Percentiles rank a stretch among this genome's conserved stretches.
phyloP scores from a whole-genome alignment of 768 basidiomycete species.

The Leucosporidium scottii region DNA sequence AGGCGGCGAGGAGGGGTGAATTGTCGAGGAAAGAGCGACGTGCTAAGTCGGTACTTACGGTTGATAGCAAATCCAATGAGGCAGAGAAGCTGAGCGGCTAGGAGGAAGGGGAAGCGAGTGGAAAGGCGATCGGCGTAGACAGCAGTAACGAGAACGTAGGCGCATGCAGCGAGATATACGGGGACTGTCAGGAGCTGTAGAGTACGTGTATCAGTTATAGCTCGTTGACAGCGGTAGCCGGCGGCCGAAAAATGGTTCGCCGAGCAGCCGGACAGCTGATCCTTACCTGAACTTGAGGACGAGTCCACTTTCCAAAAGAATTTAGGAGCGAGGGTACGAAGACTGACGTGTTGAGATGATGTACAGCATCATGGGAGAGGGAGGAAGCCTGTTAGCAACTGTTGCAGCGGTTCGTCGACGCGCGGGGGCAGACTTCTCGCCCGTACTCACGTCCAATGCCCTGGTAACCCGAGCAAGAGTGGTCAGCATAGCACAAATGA shows the following conservation, averaged over 20 bases:
- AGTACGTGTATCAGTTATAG: no score
- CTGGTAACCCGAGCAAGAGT: no score
- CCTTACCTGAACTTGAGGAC: conserved; percentile 27
- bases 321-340: conserved; percentile 24
- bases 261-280: neutral
- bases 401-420: no score
- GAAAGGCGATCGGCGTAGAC: neutral
- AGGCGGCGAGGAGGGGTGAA: no score
- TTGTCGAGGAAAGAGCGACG: neutral
- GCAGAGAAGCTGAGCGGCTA: conserved; percentile 29
- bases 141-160: conserved; percentile 26
- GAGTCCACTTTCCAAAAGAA: conserved; percentile 25
- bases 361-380: no score
- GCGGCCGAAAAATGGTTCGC: neutral
- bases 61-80: conserved; percentile 34
- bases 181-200: conserved; percentile 33
- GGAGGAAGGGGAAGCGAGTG: conserved; percentile 29
- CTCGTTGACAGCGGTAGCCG: no score
- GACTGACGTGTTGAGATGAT: no score
- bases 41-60: conserved; percentile 1
- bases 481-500: no score
- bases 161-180: conserved; percentile 30
- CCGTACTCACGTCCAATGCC: no score
- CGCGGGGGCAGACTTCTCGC: no score
- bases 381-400: no score